phyloP scores from a whole-genome alignment of 2,329 filamentous ascomycete species.

The Venturia pyrina region DNA sequence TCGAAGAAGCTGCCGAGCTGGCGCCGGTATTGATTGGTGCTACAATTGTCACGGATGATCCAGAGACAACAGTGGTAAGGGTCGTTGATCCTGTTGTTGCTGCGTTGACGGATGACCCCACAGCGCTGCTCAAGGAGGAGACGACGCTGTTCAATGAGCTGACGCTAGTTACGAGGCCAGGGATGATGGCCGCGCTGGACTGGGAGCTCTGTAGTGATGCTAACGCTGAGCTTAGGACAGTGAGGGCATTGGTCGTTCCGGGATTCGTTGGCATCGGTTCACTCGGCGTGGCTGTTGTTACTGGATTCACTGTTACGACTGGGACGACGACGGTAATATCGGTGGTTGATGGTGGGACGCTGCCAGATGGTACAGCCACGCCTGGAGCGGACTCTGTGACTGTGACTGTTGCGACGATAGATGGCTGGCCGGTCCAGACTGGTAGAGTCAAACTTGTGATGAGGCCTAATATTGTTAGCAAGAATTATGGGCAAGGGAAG shows the following conservation, averaged over 20 bases:
- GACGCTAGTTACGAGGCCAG: too few relatives aligned
- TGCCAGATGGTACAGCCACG: background rate
- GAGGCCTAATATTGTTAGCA: constrained; percentile 2
- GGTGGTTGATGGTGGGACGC: background rate
- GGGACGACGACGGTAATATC: background rate
- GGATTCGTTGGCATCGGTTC: background rate
- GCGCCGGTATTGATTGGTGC: constrained; percentile 3
- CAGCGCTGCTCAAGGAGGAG: too few relatives aligned
- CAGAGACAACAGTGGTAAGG: background rate
- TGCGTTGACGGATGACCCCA: background rate
- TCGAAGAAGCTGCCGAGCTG: constrained; percentile 19
- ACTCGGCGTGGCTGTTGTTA: background rate
- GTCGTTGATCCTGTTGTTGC: constrained; percentile 1
- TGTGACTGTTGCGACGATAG: constrained; percentile 3
- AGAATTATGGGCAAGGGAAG: background rate
- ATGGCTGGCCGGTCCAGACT: constrained; percentile 9
- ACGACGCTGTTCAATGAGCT: too few relatives aligned
- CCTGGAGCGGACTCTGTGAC: background rate
- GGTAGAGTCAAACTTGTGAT: constrained; percentile 7
- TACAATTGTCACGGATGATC: background rate
- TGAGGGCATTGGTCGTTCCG: background rate
- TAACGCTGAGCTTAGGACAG: background rate
- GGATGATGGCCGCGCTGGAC: too few relatives aligned
- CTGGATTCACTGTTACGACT: background rate
- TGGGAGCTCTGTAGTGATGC: background rate